Conservation (phyloP, 179 eudicot species). For the Silene noctiflora region DNA sequence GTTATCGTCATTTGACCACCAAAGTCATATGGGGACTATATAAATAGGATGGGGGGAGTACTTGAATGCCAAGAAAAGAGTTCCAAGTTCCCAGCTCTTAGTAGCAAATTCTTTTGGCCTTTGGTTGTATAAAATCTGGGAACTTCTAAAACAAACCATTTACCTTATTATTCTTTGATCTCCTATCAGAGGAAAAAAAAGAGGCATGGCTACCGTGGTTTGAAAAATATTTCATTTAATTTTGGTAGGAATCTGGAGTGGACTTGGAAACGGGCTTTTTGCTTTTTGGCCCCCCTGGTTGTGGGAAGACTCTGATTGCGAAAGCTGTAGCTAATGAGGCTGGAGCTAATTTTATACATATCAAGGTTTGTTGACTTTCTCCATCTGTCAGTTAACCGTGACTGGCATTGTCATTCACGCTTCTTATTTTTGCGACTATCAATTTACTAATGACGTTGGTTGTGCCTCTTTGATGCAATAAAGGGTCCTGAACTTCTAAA, state of each 20-base stretch:
- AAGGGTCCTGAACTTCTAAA: slow-evolving; percentile 90
- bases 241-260: slow-evolving; percentile 46
- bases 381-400: not conserved
- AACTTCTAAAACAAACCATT: not conserved
- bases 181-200: not conserved
- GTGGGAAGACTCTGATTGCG: slow-evolving; percentile 94
- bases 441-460: slow-evolving; percentile 5
- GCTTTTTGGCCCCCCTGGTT: slow-evolving; percentile 96
- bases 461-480: slow-evolving; percentile 14
- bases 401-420: not conserved
- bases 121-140: not conserved
- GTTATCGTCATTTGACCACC: not conserved
- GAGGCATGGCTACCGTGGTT: not conserved
- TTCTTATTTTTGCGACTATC: not conserved
- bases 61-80: not conserved
- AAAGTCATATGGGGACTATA: not conserved
- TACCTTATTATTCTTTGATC: not conserved
- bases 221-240: not conserved
- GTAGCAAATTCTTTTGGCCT: not conserved
- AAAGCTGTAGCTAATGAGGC: slow-evolving; percentile 96
- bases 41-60: not conserved
- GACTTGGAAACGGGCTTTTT: slow-evolving; percentile 72
- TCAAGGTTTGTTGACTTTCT: slow-evolving; percentile 56
- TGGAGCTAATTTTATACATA: slow-evolving; percentile 87
- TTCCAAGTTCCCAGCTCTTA: not conserved